Base-by-base conservation (phyloP, 1,284 basidiomycete genomes). In the Blastosporella zonata region DNA sequence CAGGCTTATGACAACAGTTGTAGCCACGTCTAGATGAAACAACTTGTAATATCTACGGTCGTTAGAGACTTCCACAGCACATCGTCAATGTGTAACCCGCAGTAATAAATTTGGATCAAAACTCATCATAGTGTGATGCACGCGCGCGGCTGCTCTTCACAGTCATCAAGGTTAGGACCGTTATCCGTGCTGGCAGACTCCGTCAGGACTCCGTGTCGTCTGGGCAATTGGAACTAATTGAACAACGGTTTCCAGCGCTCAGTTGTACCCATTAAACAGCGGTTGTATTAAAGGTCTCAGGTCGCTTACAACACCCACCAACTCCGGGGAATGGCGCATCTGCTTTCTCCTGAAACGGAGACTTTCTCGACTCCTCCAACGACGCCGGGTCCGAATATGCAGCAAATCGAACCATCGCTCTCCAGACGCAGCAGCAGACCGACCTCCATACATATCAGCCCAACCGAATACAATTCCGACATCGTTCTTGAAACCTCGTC, bases 351-450 rank as follows among this genome's bases (percentile, higher is more conserved):
- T 34, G 73, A 78, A 52, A 61, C 61, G 43, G 81, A 87, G 53
- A 70, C 71, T 35, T 84, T 81, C 63, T 77, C 76, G 36, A 85
- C 84, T 10, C 84, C 82, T 34, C 82, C 82, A 10, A 75, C 77
- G 7, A 80, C 81, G 71, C 83, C 54, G 59, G 62, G 55, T 51
- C 55, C 57, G 36, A 52, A 47, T 51, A 59, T 56, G 36, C 58
- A 47, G 49, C 43, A 59, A 64, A 65, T 73, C 40, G 62, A 58
- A 12, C 77, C 74, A 15, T 74, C 79, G 10, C 59, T 78, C 38
- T 75, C 78, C 5, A 68, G 78, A 51, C 69, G 70, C 49, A 67
- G 62, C 49, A 79, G 75, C 55, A 71, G 71, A 46, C 79, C 74
- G 0, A 67, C 70, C 10, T 72, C 73, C 22, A 65, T 84, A 47